Evolutionary conservation across 73 alveolate species (phyloP), one percentile per base, ranked within the genome.

Genomic region (Paramecium primaurelia): DNA sequence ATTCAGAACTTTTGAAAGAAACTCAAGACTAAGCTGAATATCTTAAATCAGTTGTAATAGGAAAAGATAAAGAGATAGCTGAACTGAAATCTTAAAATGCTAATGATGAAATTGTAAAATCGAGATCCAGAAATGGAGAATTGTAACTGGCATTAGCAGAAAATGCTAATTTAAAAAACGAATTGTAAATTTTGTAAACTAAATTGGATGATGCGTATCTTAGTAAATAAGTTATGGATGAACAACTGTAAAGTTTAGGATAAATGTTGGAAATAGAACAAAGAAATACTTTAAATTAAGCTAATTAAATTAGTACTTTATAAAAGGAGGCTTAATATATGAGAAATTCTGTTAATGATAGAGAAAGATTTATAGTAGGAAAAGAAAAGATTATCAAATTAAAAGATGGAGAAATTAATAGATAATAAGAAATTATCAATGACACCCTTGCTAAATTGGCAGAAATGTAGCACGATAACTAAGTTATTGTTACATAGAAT

Each of bases 21-120:
- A 45, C 75, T 11, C 30, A 80, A 47, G 91, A 80, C 30, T 80
- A 80, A 36, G 91, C 91, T 8, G 91, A 80, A 45, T 80, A 20
- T 26, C 32, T 80, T 1, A 80, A 80, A 80, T 49, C 47, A 42
- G 91, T 80, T 10, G n/a, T 80, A 20, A 32, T 80, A 36, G 71
- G 64, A 8, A 80, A 80, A 47, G 91, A 80, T 34, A 80, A 80
- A 26, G 91, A 80, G 30, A 42, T 80, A 10, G 28, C 71, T 26
- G 91, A 80, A 32, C 58, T 80, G 75, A 40, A 36, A 47, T 32
- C 42, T 9, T 20, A 22, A 18, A 42, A 80, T 36, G 45, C 28
- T 14, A 80, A 80, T 44, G 75, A 47, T 26, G 91, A 80, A 45
- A 64, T 80, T 80, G 75, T 20, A 18, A 80, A 49, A 42, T 80